Evolutionary conservation across 495 filamentous ascomycete genomes (phyloP).

Genomic region (Sordaria brevicollis): DNA sequence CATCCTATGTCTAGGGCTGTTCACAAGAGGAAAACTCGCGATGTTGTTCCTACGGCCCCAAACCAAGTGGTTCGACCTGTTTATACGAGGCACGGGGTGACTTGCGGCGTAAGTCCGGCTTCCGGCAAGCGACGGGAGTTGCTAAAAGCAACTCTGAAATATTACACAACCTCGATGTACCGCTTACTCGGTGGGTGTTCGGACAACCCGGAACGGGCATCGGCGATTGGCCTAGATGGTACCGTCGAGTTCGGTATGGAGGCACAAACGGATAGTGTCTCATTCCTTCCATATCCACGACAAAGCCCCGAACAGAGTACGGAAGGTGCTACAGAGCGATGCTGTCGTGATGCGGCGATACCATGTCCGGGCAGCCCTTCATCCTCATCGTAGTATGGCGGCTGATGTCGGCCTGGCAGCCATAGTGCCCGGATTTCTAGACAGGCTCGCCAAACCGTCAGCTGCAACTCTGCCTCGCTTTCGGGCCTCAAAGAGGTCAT

Average conservation of each 20-base stretch:
- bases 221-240: background rate
- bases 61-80: background rate
- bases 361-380: background rate
- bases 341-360: background rate
- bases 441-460: background rate
- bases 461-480: background rate
- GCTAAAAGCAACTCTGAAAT: background rate
- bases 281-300: background rate
- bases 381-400: background rate
- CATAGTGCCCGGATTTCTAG: background rate
- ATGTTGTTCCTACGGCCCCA: background rate
- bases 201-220: background rate
- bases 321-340: background rate
- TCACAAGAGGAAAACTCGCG: background rate
- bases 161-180: background rate
- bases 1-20: background rate
- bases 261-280: background rate
- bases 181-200: background rate
- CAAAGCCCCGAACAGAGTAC: background rate
- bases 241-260: background rate
- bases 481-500: background rate
- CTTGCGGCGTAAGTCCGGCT: background rate
- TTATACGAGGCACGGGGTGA: background rate
- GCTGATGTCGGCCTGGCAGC: background rate
- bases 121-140: background rate